A percentile compares a stretch with the other conserved stretches of the same genome.
Evolutionary conservation across 2,329 filamentous ascomycete genomes (phyloP).

Genomic region (Trichoderma sp.): DNA sequence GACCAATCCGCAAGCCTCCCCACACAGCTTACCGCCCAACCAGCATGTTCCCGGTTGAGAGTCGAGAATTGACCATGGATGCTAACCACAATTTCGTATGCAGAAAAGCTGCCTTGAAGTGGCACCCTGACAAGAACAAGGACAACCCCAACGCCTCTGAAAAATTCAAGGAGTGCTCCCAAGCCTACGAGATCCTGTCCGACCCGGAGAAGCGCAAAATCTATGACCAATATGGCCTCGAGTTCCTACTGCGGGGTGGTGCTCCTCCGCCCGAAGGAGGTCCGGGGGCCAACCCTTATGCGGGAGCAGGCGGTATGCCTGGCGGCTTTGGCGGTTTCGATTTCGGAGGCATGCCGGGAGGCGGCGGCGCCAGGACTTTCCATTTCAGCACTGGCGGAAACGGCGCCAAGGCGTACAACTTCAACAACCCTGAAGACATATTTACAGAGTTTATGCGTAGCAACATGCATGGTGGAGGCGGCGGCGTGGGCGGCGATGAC

Average conservation of each 20-base stretch:
- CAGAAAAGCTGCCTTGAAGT: slow-evolving; percentile 86
- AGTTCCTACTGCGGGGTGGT: slow-evolving; percentile 85
- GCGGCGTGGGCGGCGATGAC: slow-evolving; percentile 40
- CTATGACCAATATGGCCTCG: slow-evolving; percentile 93
- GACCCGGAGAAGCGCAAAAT: slow-evolving; percentile 95
- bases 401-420: slow-evolving; percentile 68
- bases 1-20: slow-evolving; percentile 11
- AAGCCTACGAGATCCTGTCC: slow-evolving; percentile 96
- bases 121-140: slow-evolving; percentile 98
- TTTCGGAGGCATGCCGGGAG: slow-evolving; percentile 50
- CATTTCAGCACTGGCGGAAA: slow-evolving; percentile 63
- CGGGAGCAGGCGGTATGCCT: slow-evolving; percentile 58
- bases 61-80: neutral
- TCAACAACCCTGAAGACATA: slow-evolving; percentile 80
- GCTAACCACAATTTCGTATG: slow-evolving; percentile 40
- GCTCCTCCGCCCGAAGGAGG: slow-evolving; percentile 63
- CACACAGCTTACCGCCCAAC: slow-evolving; percentile 21
- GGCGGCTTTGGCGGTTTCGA: slow-evolving; percentile 56
- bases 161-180: slow-evolving; percentile 97
- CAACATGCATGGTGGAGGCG: slow-evolving; percentile 45
- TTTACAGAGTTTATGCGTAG: slow-evolving; percentile 79
- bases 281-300: slow-evolving; percentile 59
- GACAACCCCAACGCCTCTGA: slow-evolving; percentile 81
- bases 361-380: slow-evolving; percentile 58
- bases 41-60: neutral